A percentile compares a stretch with the other conserved stretches of the same genome.
These are phyloP conservation scores for Candida schatavii DNA, from an alignment of 805 yeast species.

Conservation along the genomic window DNA sequence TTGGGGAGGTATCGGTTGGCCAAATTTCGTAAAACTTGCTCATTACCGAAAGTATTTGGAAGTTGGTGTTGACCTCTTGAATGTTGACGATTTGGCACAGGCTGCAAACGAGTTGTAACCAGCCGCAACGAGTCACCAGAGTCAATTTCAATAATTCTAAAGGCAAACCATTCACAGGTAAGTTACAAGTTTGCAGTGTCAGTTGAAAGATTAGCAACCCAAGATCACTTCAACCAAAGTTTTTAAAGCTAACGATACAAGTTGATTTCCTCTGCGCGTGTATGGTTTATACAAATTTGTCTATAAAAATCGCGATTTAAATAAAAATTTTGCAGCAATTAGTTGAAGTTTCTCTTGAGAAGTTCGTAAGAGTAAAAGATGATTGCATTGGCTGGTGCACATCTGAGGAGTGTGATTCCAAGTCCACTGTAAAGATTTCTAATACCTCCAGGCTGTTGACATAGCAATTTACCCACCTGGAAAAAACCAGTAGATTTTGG, in stretches of 20 bases:
- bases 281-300: no score
- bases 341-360: slow-evolving; percentile 36
- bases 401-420: slow-evolving; percentile 75
- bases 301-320: neutral
- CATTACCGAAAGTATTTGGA: slow-evolving; percentile 50
- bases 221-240: no score
- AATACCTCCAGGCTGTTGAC: slow-evolving; percentile 52
- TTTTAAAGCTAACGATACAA: no score
- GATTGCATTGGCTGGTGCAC: slow-evolving; percentile 87
- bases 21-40: slow-evolving; percentile 39
- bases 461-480: slow-evolving; percentile 8
- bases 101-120: slow-evolving; percentile 27
- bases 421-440: slow-evolving; percentile 78
- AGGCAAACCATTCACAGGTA: no score
- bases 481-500: slow-evolving; percentile 8
- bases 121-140: no score
- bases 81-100: slow-evolving; percentile 56
- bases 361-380: slow-evolving; percentile 80
- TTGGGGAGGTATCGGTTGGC: slow-evolving; percentile 77
- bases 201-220: no score
- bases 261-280: no score
- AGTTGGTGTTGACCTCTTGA: slow-evolving; percentile 55
- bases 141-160: no score
- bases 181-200: no score
- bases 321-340: neutral